Evolutionary conservation across 805 yeast genomes (phyloP).

Genomic region (Yarrowia deformans): DNA sequence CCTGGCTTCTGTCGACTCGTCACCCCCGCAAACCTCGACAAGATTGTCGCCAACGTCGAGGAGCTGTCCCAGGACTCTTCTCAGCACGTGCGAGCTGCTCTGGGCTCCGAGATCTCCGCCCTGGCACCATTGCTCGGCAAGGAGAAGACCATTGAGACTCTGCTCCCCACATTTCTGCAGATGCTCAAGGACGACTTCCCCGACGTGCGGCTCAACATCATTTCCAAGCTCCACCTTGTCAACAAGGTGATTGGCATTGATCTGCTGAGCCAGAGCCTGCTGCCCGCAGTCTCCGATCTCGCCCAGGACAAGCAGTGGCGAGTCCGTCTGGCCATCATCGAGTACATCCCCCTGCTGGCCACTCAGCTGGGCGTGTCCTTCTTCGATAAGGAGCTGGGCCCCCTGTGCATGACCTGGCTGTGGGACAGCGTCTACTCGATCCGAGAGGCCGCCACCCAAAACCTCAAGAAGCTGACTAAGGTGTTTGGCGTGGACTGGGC

Average conservation of each 20-base stretch:
- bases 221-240: conserved; percentile 87
- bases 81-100: conserved; percentile 90
- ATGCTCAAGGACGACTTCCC: conserved; percentile 98
- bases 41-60: conserved; percentile 82
- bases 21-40: conserved; percentile 61
- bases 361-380: conserved; percentile 92
- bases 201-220: conserved; percentile 93
- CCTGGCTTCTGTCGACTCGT: conserved; percentile 58
- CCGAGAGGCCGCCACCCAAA: conserved; percentile 92
- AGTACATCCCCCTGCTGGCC: conserved; percentile 93
- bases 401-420: conserved; percentile 94
- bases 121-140: conserved; percentile 86
- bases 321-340: conserved; percentile 94
- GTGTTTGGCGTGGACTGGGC: conserved; percentile 97
- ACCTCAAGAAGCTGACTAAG: conserved; percentile 76
- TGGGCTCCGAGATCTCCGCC: conserved; percentile 87
- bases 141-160: conserved; percentile 78
- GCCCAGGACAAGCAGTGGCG: conserved; percentile 99
- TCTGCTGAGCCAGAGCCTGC: conserved; percentile 78
- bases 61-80: conserved; percentile 87
- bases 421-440: conserved; percentile 98
- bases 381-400: conserved; percentile 89
- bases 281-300: conserved; percentile 94
- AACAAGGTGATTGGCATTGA: conserved; percentile 95
- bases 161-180: conserved; percentile 85